phyloP scores from a whole-genome alignment of 31 red algal genomes.

The Endocladia muricata region DNA sequence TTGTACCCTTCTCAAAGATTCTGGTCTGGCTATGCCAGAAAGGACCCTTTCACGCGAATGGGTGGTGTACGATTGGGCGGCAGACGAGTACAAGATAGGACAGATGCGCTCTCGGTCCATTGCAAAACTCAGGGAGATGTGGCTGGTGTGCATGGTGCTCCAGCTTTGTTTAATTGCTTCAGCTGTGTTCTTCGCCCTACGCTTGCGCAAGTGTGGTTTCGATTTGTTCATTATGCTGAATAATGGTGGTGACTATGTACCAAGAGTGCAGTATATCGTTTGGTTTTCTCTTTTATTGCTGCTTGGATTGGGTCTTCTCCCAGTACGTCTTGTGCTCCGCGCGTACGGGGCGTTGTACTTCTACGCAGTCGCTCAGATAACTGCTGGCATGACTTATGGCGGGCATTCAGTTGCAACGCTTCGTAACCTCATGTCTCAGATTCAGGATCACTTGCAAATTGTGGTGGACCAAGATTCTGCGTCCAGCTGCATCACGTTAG shows the following conservation, averaged over 20 bases:
- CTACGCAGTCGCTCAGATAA: not conserved
- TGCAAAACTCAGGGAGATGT: not conserved
- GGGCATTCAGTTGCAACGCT: constrained; percentile 11
- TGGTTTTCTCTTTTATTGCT: not conserved
- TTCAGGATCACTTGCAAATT: constrained; percentile 1
- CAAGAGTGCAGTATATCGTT: not conserved
- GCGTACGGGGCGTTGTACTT: constrained; percentile 19
- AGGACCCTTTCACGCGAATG: not conserved
- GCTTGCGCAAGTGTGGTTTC: not conserved
- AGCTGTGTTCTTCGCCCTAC: not conserved
- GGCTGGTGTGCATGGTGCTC: not conserved
- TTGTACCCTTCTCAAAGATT: not conserved
- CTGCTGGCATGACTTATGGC: constrained; percentile 37
- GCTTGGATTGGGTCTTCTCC: constrained; percentile 22
- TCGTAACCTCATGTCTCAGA: not conserved
- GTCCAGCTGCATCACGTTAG: constrained; percentile 44
- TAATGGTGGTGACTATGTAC: not conserved
- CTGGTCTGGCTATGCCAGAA: not conserved
- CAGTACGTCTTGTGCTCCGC: not conserved
- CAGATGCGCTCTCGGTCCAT: not conserved
- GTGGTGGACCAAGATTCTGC: constrained; percentile 24
- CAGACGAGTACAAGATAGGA: constrained; percentile 18
- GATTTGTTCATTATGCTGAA: not conserved
- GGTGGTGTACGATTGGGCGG: constrained; percentile 36
- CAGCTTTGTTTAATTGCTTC: constrained; percentile 7